Percentiles rank a stretch among this genome's conserved stretches.
phyloP scores from a whole-genome alignment of 140 eudicot genomes.

The Ambrosia hybrid region DNA sequence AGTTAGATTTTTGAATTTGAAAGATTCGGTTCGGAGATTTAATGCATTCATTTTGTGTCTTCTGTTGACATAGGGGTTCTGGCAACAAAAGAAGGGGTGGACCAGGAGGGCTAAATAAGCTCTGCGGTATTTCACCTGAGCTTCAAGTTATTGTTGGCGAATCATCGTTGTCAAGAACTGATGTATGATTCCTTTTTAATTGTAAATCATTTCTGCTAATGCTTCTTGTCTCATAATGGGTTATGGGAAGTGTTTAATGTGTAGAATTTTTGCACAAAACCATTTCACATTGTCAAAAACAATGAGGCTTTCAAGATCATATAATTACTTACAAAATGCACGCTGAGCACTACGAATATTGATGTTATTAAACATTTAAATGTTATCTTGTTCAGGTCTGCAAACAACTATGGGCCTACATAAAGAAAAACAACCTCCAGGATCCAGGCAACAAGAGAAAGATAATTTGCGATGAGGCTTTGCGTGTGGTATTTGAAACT shows the following conservation, averaged over 20 bases:
- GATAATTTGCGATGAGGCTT: slow-evolving; percentile 88
- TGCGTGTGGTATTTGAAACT: slow-evolving; percentile 81
- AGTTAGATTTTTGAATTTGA: not conserved
- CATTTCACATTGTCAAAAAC: not conserved
- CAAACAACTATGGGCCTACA: slow-evolving; percentile 93
- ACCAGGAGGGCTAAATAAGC: slow-evolving; percentile 60
- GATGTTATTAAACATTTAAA: slow-evolving; percentile 11
- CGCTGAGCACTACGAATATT: too few relatives aligned
- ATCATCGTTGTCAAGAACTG: slow-evolving; percentile 63
- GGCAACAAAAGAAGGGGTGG: slow-evolving; percentile 59
- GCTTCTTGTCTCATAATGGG: not conserved
- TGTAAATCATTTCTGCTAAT: not conserved
- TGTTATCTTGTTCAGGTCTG: slow-evolving; percentile 57
- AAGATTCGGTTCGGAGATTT: not conserved
- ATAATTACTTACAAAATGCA: not conserved
- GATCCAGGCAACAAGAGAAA: slow-evolving; percentile 96
- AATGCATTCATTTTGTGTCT: not conserved
- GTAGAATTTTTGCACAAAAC: not conserved
- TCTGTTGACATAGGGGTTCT: slow-evolving; percentile 33
- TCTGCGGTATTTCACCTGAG: slow-evolving; percentile 68
- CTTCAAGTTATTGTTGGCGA: slow-evolving; percentile 62
- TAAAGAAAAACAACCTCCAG: slow-evolving; percentile 86
- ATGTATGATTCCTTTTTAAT: slow-evolving; percentile 35
- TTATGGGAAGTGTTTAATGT: not conserved
- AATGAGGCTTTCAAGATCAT: not conserved